phyloP scores from a whole-genome alignment of 495 filamentous ascomycete species.

The Lophiotrema nucula region DNA sequence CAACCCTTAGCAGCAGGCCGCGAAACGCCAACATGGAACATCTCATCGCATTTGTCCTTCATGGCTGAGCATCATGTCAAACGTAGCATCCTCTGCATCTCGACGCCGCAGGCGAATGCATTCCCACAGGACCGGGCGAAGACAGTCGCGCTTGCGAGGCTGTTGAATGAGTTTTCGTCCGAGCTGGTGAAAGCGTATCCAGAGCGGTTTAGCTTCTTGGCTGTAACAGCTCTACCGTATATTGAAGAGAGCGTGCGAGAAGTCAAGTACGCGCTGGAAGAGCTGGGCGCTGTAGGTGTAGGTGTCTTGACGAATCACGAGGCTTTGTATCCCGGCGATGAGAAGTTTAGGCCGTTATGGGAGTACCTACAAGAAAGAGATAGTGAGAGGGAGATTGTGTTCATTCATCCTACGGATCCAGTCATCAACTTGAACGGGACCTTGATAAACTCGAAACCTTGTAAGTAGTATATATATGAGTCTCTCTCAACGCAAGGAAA shows the following conservation, averaged over 20 bases:
- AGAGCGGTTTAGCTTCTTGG: constrained; percentile 28
- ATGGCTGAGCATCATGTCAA: constrained; percentile 26
- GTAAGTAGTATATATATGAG: constrained; percentile 14
- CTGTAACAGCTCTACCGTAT: constrained; percentile 33
- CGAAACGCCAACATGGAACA: constrained; percentile 29
- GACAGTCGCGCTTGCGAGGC: constrained; percentile 27
- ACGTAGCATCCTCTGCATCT: constrained; percentile 27
- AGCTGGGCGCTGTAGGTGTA: constrained; percentile 29
- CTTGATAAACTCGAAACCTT: constrained; percentile 29
- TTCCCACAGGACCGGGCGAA: constrained; percentile 26
- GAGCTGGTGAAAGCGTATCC: constrained; percentile 19
- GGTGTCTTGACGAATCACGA: constrained; percentile 36
- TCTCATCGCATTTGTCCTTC: constrained; percentile 27
- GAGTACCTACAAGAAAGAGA: constrained; percentile 18
- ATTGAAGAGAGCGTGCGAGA: constrained; percentile 25
- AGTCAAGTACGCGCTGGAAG: constrained; percentile 28
- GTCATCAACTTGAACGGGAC: constrained; percentile 20
- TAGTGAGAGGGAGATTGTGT: constrained; percentile 24
- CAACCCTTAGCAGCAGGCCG: constrained; percentile 26
- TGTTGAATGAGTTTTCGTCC: constrained; percentile 33
- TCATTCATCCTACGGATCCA: constrained; percentile 35
- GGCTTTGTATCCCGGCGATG: constrained; percentile 31
- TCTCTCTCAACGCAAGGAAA: neutral
- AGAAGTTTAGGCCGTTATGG: constrained; percentile 26
- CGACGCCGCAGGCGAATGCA: constrained; percentile 30